Conservation (phyloP, 305 asterid species). For the Stenogyne calaminthoides region DNA sequence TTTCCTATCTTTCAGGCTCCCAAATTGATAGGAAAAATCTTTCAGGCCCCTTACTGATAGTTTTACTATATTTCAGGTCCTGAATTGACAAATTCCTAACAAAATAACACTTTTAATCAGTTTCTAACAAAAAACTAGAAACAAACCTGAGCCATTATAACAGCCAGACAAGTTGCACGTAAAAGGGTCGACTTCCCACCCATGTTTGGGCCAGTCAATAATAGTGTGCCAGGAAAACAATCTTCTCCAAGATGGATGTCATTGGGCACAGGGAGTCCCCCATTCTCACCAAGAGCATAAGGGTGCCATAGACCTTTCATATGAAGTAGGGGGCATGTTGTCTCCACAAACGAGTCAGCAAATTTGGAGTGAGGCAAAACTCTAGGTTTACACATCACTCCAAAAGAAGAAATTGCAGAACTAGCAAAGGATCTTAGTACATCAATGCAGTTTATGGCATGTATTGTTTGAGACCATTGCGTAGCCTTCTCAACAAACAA, state of each 20-base stretch:
- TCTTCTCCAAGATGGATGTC: conserved; percentile 80
- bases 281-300: conserved; percentile 83
- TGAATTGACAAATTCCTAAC: neutral
- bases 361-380: conserved; percentile 62
- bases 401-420: conserved; percentile 59
- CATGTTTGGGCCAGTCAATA: conserved; percentile 98
- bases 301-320: conserved; percentile 96
- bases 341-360: conserved; percentile 42
- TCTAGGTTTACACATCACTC: conserved; percentile 74
- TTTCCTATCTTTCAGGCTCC: no score
- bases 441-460: conserved; percentile 79
- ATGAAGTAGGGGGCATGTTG: conserved; percentile 54
- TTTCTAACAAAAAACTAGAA: conserved; percentile 24
- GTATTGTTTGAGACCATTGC: conserved; percentile 83
- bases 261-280: conserved; percentile 80
- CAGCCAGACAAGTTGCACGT: conserved; percentile 91
- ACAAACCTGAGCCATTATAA: conserved; percentile 89
- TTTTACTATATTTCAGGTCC: no score
- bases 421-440: conserved; percentile 90
- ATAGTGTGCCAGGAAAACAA: conserved; percentile 59
- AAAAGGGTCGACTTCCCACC: conserved; percentile 96
- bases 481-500: conserved; percentile 80
- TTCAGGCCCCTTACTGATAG: no score
- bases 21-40: no score
- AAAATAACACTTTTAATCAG: conserved; percentile 16